Evolutionary conservation across 2,329 filamentous ascomycete genomes (phyloP).

Genomic region (Nakataea oryzae): DNA sequence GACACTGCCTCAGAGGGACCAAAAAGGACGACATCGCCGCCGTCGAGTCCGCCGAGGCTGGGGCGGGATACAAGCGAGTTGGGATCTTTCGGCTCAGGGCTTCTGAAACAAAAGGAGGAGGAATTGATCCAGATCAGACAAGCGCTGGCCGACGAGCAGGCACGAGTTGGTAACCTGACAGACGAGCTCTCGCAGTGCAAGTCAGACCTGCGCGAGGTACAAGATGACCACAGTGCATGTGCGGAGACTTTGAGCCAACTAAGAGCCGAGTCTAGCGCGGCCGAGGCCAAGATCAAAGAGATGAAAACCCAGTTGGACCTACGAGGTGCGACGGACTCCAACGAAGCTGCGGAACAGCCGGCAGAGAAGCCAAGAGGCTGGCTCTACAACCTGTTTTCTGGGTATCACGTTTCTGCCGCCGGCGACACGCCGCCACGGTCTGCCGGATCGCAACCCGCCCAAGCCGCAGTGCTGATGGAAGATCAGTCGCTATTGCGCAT

Average conservation of each 20-base stretch:
- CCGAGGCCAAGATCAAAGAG: not conserved
- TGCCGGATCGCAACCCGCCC: no score
- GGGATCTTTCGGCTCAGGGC: not conserved
- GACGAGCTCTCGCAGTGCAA: not conserved
- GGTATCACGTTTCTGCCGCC: no score
- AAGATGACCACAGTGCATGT: not conserved
- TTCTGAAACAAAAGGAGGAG: not conserved
- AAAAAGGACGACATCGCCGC: not conserved
- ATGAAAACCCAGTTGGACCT: not conserved
- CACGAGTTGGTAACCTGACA: not conserved
- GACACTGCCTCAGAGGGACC: not conserved
- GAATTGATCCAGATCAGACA: not conserved
- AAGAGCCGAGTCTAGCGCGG: not conserved
- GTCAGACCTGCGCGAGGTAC: not conserved
- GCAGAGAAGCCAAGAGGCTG: not conserved
- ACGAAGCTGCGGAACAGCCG: not conserved
- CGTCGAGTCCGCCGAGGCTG: no score
- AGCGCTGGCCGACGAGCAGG: not conserved
- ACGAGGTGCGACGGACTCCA: no score
- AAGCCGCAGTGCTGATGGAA: not conserved
- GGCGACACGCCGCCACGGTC: not conserved
- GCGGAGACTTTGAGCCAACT: not conserved
- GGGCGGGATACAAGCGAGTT: no score
- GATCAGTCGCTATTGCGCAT: not conserved
- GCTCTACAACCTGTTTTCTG: not conserved